Evolutionary conservation across 345 rosid genomes (phyloP).

Genomic region (Melaleuca alternifolia): DNA sequence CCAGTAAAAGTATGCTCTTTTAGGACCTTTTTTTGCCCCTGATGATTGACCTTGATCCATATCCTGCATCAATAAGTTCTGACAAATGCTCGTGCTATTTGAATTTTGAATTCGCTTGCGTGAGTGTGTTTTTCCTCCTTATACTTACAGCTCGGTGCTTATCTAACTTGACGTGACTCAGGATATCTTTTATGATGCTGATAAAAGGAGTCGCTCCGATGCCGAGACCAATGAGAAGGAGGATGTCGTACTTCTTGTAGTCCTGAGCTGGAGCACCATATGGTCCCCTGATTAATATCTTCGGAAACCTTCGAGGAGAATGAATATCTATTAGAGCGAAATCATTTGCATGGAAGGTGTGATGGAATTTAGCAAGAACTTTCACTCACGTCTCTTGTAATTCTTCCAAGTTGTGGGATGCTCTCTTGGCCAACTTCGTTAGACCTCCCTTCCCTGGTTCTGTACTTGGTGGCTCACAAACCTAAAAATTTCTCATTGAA

Average conservation of each 20-base stretch:
- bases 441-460: constrained; percentile 31
- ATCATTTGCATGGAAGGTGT: background rate
- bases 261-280: constrained; percentile 95
- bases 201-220: constrained; percentile 97
- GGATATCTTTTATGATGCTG: constrained; percentile 85
- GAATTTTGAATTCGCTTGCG: background rate
- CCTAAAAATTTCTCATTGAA: constrained; percentile 19
- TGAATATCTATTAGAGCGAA: background rate
- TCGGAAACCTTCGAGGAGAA: constrained; percentile 49
- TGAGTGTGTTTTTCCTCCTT: background rate
- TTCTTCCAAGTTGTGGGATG: constrained; percentile 21
- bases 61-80: background rate
- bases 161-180: constrained; percentile 36
- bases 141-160: background rate
- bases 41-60: background rate
- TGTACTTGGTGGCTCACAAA: constrained; percentile 45
- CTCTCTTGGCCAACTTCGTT: constrained; percentile 64
- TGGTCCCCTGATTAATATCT: constrained; percentile 71
- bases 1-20: constrained; percentile 94
- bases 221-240: constrained; percentile 76
- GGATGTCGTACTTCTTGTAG: constrained; percentile 62
- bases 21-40: constrained; percentile 12
- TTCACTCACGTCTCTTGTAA: constrained; percentile 33
- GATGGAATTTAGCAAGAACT: background rate
- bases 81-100: background rate